A percentile compares a stretch with the other conserved stretches of the same genome.
Conservation (phyloP, 2,329 filamentous ascomycete species). For the Penicillium olsonii region DNA sequence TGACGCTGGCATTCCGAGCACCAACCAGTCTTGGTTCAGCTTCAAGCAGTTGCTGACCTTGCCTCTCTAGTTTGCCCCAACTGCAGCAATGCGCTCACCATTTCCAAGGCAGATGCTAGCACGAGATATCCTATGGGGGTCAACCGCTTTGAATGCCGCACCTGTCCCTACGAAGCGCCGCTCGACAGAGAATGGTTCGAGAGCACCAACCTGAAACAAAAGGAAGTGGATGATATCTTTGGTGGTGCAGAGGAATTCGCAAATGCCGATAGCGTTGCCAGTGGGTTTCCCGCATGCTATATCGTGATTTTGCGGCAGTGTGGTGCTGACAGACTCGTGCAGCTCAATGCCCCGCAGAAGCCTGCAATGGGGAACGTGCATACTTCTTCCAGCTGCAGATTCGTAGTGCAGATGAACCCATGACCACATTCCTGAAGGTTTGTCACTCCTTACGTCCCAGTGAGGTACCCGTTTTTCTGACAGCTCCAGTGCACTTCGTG, state of each 20-base stretch:
- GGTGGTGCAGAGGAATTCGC: constrained; percentile 87
- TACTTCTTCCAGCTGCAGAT: constrained; percentile 98
- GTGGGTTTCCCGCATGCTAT: constrained; percentile 38
- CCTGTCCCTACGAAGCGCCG: constrained; percentile 88
- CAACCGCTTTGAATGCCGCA: constrained; percentile 93
- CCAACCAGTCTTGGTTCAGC: background rate
- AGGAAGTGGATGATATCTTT: constrained; percentile 86
- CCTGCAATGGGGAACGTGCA: constrained; percentile 79
- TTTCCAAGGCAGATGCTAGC: constrained; percentile 43
- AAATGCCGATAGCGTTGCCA: constrained; percentile 79
- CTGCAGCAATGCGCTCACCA: constrained; percentile 52
- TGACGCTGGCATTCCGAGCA: too few species aligned
- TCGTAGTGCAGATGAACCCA: constrained; percentile 95
- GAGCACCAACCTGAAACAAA: constrained; percentile 75
- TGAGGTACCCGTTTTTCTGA: constrained; percentile 22
- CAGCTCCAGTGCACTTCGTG: constrained; percentile 47
- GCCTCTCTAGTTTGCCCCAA: constrained; percentile 48
- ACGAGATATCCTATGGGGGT: constrained; percentile 43
- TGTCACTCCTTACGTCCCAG: constrained; percentile 25
- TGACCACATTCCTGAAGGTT: constrained; percentile 94
- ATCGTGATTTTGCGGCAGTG: background rate
- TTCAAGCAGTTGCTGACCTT: constrained; percentile 21
- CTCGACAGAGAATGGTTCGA: constrained; percentile 81
- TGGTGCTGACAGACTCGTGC: constrained; percentile 4
- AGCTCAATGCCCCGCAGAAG: constrained; percentile 80